Base-by-base conservation (phyloP, 2,329 filamentous ascomycete species). In the Calonectria leucothoes region DNA sequence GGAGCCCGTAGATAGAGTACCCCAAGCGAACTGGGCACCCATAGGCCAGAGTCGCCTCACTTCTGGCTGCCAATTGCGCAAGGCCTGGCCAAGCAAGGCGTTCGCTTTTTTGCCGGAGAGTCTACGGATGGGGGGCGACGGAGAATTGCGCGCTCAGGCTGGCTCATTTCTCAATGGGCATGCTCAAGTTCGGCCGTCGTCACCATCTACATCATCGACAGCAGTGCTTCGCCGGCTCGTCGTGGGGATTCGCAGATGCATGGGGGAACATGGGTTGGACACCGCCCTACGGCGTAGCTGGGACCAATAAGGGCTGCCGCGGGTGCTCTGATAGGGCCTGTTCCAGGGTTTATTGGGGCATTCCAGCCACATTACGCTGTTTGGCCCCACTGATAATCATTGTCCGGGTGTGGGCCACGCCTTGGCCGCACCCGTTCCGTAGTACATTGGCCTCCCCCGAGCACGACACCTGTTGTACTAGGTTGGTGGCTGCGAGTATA, bases 291-390 rank as follows among this genome's bases (percentile, higher is more conserved):
- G 39, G 59, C 37, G 37, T 39, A 61, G 31, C 20, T 39, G 35
- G 55, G 33, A 14, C 55, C 59, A 64, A 64, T 64, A 48, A 23
- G 59, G 59, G 39, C 39, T 45, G 7, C 39, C 39, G 25, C 12
- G 25, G 15, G 39, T 45, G 59, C 31, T 45, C 37, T 64, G 59
- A 64, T 64, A 64, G 37, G 59, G 59, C 37, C 25, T 42, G 14
- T 68, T 59, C 35, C 37, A 52, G 37, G 49, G 23, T 33, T 31
- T 20, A n/a, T n/a, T 65, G 61, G 61, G 64, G 64, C 52, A 5
- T 37, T 66, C 57, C 66, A 72, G 70, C 70, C 70, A 72, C 70
- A 69, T 64, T 65, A 69, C 70, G 66, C 57, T 42, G 49, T 31
- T 11, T 49, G 25, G 52, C 65, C 42, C 70, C 70, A 68, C 70